Base-by-base conservation (phyloP, 1,284 basidiomycete genomes). In the Meira miltonrushii region DNA sequence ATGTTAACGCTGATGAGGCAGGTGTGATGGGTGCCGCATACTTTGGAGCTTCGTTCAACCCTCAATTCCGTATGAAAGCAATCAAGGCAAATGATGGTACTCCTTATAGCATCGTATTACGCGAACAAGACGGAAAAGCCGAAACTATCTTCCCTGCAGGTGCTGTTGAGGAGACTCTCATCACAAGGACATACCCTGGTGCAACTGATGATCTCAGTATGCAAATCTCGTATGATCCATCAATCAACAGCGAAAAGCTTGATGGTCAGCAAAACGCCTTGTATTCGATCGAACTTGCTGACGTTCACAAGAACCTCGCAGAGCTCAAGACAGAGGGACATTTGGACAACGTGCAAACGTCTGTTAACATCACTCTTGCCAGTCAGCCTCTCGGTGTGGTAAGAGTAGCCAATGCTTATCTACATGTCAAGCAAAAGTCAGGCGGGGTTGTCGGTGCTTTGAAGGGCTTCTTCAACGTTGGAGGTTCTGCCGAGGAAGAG, bases 1-100 rank as follows among this genome's bases (percentile, higher is more conserved):
- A 96, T 70, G 90, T 99, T 57, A 98, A 99, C 76, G 88, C 94
- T 0, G 95, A 98, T 78, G 94, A 99, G 82, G 91, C 92, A 0
- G 89, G 89, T 11, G 94, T 96, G 13, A 85, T 98, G 55, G 92
- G 66, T 21, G 93, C 94, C 4, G 95, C 90, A 1, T 86, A 96
- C 57, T 88, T 95, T 68, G 95, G 92, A 21, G 95, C 95, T 2
- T 84, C 85, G 37, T 84, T 93, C 52, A 92, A 88, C 71, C 84
- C 88, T 41, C 90, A 92, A 76, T 97, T 96, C 84, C 90, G 90
- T 81, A 96, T 94, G 63, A 98, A 98, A 82, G 87, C 88, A 66
- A 89, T 97, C 77, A 88, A 89, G 60, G 83, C 96, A 28, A 79
- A 83, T 17, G 94, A 97, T 54, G 63, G 66, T 38, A 61, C 71